A percentile compares a stretch with the other conserved stretches of the same genome.
Conservation (phyloP, 345 rosid species). For the Bruguiera parviflora region DNA sequence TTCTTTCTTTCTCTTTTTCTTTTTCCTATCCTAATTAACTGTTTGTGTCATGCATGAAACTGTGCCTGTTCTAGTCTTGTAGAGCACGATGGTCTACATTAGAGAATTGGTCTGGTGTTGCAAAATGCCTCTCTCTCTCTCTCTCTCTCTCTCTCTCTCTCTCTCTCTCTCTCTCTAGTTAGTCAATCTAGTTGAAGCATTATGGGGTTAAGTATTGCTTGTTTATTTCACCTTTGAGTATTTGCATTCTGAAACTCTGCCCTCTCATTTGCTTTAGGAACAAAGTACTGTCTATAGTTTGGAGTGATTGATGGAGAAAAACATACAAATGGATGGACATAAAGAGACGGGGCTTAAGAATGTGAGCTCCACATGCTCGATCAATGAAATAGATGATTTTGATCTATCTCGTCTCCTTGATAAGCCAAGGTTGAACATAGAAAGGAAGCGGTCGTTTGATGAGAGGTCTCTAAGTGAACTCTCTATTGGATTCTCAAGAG, state of each 20-base stretch:
- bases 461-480: conserved; percentile 94
- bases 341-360: conserved; percentile 59
- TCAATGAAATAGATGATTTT: conserved; percentile 66
- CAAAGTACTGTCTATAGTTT: conserved; percentile 11
- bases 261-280: conserved; percentile 9
- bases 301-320: conserved; percentile 9
- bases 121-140: no score
- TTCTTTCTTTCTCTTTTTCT: background rate
- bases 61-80: no score
- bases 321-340: conserved; percentile 48
- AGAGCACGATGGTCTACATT: no score
- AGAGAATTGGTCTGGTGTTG: no score
- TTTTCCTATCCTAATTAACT: background rate
- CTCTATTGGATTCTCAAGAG: conserved; percentile 58
- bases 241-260: background rate
- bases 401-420: conserved; percentile 79
- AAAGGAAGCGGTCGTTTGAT: conserved; percentile 85
- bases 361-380: conserved; percentile 74
- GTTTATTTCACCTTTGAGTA: background rate
- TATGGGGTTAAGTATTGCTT: background rate
- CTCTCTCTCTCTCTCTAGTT: no score
- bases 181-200: conserved; percentile 1
- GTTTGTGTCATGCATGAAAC: no score
- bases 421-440: conserved; percentile 82
- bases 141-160: no score